A percentile compares a stretch with the other conserved stretches of the same genome.
These are phyloP conservation scores for Nicotiana otophora DNA, from an alignment of 257 asterid species.

Conservation along the genomic window DNA sequence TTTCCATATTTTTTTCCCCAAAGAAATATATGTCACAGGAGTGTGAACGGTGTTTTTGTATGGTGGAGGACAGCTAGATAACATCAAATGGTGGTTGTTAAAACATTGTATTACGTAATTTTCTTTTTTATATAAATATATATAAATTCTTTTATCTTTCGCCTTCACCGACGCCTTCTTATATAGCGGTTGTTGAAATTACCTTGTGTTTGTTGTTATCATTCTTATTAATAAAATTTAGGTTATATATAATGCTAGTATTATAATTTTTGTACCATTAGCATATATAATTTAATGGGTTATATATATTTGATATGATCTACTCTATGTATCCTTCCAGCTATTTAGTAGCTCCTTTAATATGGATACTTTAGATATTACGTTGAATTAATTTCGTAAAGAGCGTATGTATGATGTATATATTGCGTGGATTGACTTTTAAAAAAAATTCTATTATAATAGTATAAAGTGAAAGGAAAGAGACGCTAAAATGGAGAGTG, in stretches of 20 bases:
- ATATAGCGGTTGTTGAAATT: neutral
- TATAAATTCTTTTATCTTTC: neutral
- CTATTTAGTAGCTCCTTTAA: neutral
- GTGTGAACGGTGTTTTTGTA: neutral
- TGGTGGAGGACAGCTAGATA: neutral
- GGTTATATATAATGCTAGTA: too few relatives aligned
- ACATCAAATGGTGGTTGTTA: neutral
- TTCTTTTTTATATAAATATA: neutral
- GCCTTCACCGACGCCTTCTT: neutral
- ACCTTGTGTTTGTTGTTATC: neutral
- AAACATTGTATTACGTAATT: neutral
- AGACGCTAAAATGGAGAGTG: neutral
- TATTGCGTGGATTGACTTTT: too few relatives aligned
- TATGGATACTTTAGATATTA: neutral
- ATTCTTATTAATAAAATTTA: neutral
- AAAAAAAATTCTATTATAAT: neutral
- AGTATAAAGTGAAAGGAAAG: neutral
- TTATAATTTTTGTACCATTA: too few relatives aligned
- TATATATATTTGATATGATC: neutral
- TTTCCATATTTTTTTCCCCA: neutral
- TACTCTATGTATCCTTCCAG: neutral
- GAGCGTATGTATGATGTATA: neutral
- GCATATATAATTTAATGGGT: too few relatives aligned
- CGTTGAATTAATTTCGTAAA: neutral
- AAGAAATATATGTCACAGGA: neutral